A percentile compares a stretch with the other conserved stretches of the same genome.
Conservation (phyloP, 306 rosid species). For the Begonia peltatifolia region DNA sequence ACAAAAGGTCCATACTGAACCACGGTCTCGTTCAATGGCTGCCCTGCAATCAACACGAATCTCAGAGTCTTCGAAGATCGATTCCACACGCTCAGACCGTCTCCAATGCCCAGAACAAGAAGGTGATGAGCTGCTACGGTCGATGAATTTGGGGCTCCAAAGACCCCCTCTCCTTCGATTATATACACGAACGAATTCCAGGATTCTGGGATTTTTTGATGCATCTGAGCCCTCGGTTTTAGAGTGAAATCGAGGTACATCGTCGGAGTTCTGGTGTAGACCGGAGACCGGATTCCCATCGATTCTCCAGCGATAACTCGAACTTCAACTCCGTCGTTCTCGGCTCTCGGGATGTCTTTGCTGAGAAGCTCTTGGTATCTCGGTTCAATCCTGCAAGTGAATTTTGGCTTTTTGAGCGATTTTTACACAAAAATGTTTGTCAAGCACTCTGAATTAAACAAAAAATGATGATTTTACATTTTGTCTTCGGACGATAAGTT, state of each 20-base stretch:
- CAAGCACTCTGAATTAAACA: background rate
- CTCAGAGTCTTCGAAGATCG: slow-evolving; percentile 42
- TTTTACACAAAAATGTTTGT: too few relatives aligned
- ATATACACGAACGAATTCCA: slow-evolving; percentile 90
- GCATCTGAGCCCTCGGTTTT: slow-evolving; percentile 53
- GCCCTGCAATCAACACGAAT: slow-evolving; percentile 75
- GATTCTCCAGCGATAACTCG: slow-evolving; percentile 93
- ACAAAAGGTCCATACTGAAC: slow-evolving; percentile 87
- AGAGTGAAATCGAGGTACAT: slow-evolving; percentile 87
- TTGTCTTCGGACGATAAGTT: slow-evolving; percentile 76
- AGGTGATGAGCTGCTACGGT: slow-evolving; percentile 45
- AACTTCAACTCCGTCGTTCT: slow-evolving; percentile 57
- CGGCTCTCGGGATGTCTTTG: slow-evolving; percentile 56
- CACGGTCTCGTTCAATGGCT: slow-evolving; percentile 71
- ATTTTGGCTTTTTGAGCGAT: background rate
- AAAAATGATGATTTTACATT: slow-evolving; percentile 26
- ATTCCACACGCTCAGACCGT: slow-evolving; percentile 79
- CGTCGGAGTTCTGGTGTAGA: slow-evolving; percentile 84
- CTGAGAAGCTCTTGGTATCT: slow-evolving; percentile 71
- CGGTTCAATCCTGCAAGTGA: slow-evolving; percentile 65
- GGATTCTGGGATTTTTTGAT: slow-evolving; percentile 54
- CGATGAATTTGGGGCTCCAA: slow-evolving; percentile 36
- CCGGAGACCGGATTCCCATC: slow-evolving; percentile 66
- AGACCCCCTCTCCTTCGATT: slow-evolving; percentile 84
- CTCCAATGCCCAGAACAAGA: slow-evolving; percentile 73